Conservation (phyloP, 176 grass and related monocot species). For the Triticum dicoccoides region DNA sequence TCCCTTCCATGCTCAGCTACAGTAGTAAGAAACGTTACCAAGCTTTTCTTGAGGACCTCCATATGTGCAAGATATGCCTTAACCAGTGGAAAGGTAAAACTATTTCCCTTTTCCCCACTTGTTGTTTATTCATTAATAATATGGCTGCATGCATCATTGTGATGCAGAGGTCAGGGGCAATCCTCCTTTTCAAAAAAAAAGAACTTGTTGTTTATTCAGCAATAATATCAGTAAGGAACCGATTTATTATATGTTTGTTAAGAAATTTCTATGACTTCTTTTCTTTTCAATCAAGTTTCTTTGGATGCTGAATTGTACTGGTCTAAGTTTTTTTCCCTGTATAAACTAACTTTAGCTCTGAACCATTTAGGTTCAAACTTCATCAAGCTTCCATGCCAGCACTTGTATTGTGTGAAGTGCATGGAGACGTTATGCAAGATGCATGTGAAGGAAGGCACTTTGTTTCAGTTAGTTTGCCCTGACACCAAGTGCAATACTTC, state of each 20-base stretch:
- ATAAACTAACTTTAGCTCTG: neutral
- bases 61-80: slow-evolving; percentile 50
- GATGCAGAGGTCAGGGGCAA: too few species aligned
- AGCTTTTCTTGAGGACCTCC: slow-evolving; percentile 47
- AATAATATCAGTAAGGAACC: neutral
- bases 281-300: neutral
- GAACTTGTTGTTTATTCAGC: neutral
- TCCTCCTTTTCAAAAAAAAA: too few species aligned
- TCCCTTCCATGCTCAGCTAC: slow-evolving; percentile 50
- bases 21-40: slow-evolving; percentile 28
- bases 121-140: neutral
- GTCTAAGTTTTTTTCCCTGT: neutral
- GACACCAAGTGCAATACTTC: slow-evolving; percentile 44
- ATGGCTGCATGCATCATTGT: too few species aligned
- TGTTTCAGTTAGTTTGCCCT: slow-evolving; percentile 53
- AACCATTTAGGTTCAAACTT: slow-evolving; percentile 38
- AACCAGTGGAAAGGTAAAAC: slow-evolving; percentile 27
- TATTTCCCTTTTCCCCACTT: neutral
- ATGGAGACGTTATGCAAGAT: slow-evolving; percentile 43
- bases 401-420: slow-evolving; percentile 30
- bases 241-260: neutral
- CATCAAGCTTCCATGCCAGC: slow-evolving; percentile 29
- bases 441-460: slow-evolving; percentile 43
- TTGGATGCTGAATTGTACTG: neutral
- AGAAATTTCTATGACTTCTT: neutral